These are phyloP conservation scores for Themeda triandra DNA, from an alignment of 176 grass and related monocot genomes.

Conservation along the genomic window DNA sequence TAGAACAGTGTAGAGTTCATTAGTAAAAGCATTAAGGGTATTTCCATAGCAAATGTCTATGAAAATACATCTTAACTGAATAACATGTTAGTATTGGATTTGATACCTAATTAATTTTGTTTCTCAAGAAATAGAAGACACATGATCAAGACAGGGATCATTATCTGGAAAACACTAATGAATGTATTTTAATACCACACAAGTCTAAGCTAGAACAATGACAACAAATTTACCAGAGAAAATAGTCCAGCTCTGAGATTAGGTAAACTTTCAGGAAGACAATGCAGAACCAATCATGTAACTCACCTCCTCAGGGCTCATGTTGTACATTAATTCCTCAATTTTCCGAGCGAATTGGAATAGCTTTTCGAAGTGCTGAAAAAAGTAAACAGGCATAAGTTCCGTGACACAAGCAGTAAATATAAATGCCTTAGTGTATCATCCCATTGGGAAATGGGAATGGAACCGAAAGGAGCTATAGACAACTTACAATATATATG, in stretches of 20 bases:
- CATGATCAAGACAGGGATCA: background rate
- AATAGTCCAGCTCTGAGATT: background rate
- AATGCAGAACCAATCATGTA: background rate
- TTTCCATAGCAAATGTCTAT: background rate
- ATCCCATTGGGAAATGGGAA: background rate
- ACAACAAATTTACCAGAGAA: background rate
- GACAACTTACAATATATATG: conserved; percentile 88
- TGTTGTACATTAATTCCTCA: conserved; percentile 81
- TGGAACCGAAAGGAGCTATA: background rate
- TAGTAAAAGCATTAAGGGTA: background rate
- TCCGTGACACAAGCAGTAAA: background rate
- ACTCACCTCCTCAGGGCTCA: conserved; percentile 74
- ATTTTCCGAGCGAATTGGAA: conserved; percentile 86
- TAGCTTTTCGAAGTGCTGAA: conserved; percentile 85
- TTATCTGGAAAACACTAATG: background rate
- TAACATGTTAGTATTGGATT: background rate
- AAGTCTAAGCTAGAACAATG: background rate
- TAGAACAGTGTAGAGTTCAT: background rate
- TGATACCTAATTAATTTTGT: background rate
- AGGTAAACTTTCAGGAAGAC: conserved; percentile 2
- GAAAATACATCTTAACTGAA: background rate
- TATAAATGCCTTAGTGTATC: background rate
- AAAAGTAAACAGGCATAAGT: conserved; percentile 23
- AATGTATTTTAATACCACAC: background rate
- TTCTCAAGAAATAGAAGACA: background rate